phyloP scores from a whole-genome alignment of 257 asterid species.

The Solanum piurae region DNA sequence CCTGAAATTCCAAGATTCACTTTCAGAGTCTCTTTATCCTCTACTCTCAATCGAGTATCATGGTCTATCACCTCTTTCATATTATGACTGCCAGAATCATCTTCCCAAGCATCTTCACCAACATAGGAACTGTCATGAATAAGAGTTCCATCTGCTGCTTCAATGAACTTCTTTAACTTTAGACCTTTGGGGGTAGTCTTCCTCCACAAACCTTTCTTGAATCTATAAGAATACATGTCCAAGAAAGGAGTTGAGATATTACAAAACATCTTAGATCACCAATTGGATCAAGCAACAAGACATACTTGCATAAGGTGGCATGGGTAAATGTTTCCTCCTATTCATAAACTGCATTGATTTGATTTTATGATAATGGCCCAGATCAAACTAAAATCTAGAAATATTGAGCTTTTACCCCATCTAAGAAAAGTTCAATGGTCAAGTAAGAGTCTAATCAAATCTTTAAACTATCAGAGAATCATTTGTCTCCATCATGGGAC shows the following conservation, averaged over 20 bases:
- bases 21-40: constrained; percentile 48
- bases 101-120: constrained; percentile 98
- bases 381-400: neutral
- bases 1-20: constrained; percentile 79
- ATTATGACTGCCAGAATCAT: constrained; percentile 40
- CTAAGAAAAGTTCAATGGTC: neutral
- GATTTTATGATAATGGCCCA: neutral
- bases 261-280: neutral
- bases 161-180: constrained; percentile 74
- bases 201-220: constrained; percentile 90
- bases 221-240: constrained; percentile 25
- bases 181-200: constrained; percentile 83
- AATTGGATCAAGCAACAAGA: neutral
- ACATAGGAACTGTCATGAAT: constrained; percentile 76
- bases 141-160: constrained; percentile 80
- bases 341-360: neutral
- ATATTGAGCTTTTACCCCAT: neutral
- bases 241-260: neutral
- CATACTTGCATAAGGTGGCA: neutral
- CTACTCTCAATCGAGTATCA: constrained; percentile 33
- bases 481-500: neutral
- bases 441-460: neutral
- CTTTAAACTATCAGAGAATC: neutral
- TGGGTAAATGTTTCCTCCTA: neutral
- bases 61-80: constrained; percentile 45